Percentiles rank a stretch among this genome's conserved stretches.
These are phyloP conservation scores for Vitellaria paradoxa DNA, from an alignment of 179 eudicot genomes.

Conservation along the genomic window DNA sequence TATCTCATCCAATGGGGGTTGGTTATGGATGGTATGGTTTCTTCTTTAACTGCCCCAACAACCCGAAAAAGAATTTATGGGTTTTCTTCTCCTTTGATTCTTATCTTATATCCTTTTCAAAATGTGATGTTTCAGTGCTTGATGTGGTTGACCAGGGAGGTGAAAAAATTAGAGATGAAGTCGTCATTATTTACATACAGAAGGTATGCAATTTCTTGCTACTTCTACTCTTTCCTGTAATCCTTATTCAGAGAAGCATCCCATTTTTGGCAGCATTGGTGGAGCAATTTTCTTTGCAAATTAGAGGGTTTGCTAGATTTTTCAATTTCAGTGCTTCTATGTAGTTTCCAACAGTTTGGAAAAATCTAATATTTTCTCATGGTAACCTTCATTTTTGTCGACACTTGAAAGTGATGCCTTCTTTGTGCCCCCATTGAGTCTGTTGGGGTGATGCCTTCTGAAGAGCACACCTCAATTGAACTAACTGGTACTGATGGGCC, in stretches of 20 bases:
- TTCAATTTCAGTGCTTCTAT: background rate
- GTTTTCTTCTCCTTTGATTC: slow-evolving; percentile 7
- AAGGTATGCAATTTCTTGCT: slow-evolving; percentile 29
- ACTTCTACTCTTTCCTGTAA: background rate
- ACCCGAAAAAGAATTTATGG: background rate
- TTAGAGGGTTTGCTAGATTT: background rate
- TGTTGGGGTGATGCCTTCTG: slow-evolving; percentile 76
- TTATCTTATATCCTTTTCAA: slow-evolving; percentile 19
- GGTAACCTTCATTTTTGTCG: slow-evolving; percentile 30
- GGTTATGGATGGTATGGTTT: slow-evolving; percentile 92
- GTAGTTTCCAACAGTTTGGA: background rate
- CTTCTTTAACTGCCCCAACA: background rate
- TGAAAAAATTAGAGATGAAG: slow-evolving; percentile 66
- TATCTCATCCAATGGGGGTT: slow-evolving; percentile 91
- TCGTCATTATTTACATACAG: slow-evolving; percentile 52
- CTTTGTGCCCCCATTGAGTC: slow-evolving; percentile 36
- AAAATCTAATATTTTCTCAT: background rate
- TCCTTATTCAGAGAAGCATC: background rate
- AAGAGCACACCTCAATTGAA: slow-evolving; percentile 76
- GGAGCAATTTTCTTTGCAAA: background rate
- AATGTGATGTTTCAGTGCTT: slow-evolving; percentile 51
- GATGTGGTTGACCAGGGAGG: slow-evolving; percentile 71
- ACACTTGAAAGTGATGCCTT: slow-evolving; percentile 68
- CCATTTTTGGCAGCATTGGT: background rate
- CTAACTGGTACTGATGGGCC: slow-evolving; percentile 88